Base-by-base conservation (phyloP, 2,329 filamentous ascomycete species). In the Apiospora rasikravindrae region DNA sequence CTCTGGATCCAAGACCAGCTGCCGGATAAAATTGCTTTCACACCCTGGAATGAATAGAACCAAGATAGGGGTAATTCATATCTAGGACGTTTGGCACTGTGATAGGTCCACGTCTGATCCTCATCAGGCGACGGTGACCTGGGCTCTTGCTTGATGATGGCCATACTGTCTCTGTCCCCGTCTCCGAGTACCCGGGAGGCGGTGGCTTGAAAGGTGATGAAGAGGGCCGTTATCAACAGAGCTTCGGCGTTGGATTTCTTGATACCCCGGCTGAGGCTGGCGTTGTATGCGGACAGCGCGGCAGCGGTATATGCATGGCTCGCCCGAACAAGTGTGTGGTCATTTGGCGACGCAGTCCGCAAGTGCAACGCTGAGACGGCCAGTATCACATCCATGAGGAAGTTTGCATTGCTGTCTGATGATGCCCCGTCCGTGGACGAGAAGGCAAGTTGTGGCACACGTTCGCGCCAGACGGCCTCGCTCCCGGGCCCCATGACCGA, bases 1-100 rank as follows among this genome's bases (percentile, higher is more conserved):
- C 85, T 84, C 3, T 89, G 85, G 57, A 92, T 85, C 86, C 88
- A 92, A 71, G 87, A 88, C 90, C 90, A 92, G 22, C 89, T 90
- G 2, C 87, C 87, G 29, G 90, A 88, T 0, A 91, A 89, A 49
- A 92, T 85, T 1, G 90, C 88, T 78, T 92, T 92, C 74, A 92
- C 88, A 16, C 90, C 90, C 76, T 92, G 90, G 76, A 91, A 92
- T 4, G 90, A 88, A 77, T 92, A 89, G 73, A 92, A 92, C 89
- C 89, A 92, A 4, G 88, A 86, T 64, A 91, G 81, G 0, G 90
- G 90, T 19, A 91, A 80, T 24, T 84, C 83, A 77, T 92, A 92
- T 45, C 82, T 83, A 61, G 75, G 76, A 24, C 79, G 77, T 4
- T 82, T 77, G 37, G 84, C 82, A 69, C 82, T 81, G n/a, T 44